Evolutionary conservation across 805 yeast species (phyloP).

Genomic region (Starmera pachycereana): DNA sequence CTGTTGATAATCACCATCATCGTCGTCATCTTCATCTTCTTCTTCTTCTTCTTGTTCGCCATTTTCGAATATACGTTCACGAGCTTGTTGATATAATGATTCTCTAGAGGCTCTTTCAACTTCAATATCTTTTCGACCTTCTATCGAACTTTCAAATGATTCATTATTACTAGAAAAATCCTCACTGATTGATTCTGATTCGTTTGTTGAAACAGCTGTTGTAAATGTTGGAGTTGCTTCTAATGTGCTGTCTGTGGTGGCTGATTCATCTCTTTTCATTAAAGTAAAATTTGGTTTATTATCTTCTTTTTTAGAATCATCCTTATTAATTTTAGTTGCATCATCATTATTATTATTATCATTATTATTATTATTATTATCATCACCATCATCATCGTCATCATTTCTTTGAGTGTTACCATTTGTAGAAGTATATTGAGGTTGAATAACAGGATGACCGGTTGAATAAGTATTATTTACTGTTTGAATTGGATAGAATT

Average conservation of each 20-base stretch:
- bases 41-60: constrained; percentile 21
- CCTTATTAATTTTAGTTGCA: no score
- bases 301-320: no score
- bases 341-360: no score
- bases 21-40: constrained; percentile 12
- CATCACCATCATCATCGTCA: no score
- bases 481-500: no score
- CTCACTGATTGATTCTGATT: neutral
- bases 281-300: no score
- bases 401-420: no score
- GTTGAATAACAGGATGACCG: no score
- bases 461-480: no score
- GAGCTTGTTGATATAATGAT: constrained; percentile 28
- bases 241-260: neutral
- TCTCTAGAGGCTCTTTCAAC: constrained; percentile 30
- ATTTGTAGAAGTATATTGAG: no score
- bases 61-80: constrained; percentile 27
- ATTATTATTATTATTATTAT: no score
- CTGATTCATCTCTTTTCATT: neutral
- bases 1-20: constrained; percentile 2
- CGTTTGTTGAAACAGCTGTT: neutral
- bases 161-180: no score
- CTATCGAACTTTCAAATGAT: neutral
- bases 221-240: neutral
- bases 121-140: constrained; percentile 15